These are phyloP conservation scores for Arabidopsis thaliana DNA, from an alignment of 345 rosid genomes.

Conservation along the genomic window DNA sequence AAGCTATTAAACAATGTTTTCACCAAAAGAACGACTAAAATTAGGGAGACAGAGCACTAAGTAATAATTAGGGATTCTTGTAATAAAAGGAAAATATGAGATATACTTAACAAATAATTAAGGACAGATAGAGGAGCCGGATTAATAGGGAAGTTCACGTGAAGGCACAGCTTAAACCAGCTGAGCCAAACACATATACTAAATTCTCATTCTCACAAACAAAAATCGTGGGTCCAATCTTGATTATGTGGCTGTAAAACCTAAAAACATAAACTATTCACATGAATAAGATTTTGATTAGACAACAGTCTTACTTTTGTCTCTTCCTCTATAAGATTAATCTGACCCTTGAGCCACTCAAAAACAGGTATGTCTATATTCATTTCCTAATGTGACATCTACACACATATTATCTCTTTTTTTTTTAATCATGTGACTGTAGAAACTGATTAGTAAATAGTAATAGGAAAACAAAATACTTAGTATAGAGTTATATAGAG, in stretches of 20 bases:
- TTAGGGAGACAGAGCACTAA: constrained; percentile 28
- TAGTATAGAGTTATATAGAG: neutral
- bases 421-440: constrained; percentile 34
- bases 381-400: constrained; percentile 34
- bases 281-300: constrained; percentile 38
- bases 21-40: constrained; percentile 11
- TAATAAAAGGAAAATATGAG: constrained; percentile 16
- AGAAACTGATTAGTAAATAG: constrained; percentile 32
- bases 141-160: constrained; percentile 39
- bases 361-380: constrained; percentile 39
- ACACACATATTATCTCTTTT: constrained; percentile 2
- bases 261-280: constrained; percentile 38
- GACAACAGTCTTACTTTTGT: constrained; percentile 38
- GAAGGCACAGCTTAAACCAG: constrained; percentile 42
- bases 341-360: constrained; percentile 44
- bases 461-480: constrained; percentile 16
- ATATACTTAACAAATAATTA: neutral
- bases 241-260: constrained; percentile 38
- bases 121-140: constrained; percentile 31
- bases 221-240: constrained; percentile 47
- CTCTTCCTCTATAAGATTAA: constrained; percentile 38
- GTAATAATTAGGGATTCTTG: neutral
- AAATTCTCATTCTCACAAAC: constrained; percentile 33
- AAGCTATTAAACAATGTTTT: neutral
- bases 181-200: constrained; percentile 19